Conservation (phyloP, 495 filamentous ascomycete species). For the Tuber umbilicatum region DNA sequence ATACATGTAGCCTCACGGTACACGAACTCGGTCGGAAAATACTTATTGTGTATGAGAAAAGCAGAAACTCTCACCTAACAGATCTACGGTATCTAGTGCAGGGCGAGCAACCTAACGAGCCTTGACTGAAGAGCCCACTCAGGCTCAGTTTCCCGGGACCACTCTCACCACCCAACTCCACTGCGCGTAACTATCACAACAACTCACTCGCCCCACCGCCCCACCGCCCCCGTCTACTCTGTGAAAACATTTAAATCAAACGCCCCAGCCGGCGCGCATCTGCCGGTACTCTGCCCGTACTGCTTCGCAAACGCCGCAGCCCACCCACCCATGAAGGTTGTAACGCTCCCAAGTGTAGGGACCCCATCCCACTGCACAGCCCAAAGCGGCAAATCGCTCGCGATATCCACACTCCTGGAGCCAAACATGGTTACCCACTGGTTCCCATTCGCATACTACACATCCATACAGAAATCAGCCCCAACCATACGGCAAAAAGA, state of each 20-base stretch:
- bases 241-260: slow-evolving; percentile 26
- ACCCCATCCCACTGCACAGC: slow-evolving; percentile 36
- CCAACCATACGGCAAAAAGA: neutral
- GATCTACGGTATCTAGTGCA: neutral
- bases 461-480: neutral
- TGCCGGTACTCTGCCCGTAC: slow-evolving; percentile 21
- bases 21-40: neutral
- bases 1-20: too few species aligned
- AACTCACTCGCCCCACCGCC: neutral
- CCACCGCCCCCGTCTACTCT: neutral
- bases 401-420: slow-evolving; percentile 34
- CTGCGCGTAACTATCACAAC: neutral
- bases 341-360: slow-evolving; percentile 29
- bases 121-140: neutral
- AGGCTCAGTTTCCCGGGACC: neutral
- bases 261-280: slow-evolving; percentile 7
- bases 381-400: slow-evolving; percentile 40
- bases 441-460: slow-evolving; percentile 29
- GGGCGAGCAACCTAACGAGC: neutral
- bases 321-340: slow-evolving; percentile 41
- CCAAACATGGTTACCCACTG: slow-evolving; percentile 41
- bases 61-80: neutral
- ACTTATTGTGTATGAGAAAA: neutral
- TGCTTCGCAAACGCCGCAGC: slow-evolving; percentile 40
- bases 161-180: neutral